A percentile compares a stretch with the other conserved stretches of the same genome.
phyloP scores from a whole-genome alignment of 2,329 filamentous ascomycete genomes.

The Cladosporium sphaerospermum region DNA sequence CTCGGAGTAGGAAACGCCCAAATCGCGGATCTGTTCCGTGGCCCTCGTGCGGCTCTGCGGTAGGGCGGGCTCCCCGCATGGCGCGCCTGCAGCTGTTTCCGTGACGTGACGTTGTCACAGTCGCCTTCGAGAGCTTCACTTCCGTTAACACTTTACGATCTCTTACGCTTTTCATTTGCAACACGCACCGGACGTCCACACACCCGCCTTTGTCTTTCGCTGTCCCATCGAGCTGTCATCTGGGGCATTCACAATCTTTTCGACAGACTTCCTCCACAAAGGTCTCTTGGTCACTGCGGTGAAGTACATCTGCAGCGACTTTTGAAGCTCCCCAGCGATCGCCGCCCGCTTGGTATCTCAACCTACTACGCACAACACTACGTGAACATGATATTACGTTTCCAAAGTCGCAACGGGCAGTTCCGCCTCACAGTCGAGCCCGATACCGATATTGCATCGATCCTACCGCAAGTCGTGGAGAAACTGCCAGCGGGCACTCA shows the following conservation, averaged over 20 bases:
- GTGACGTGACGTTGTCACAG: neutral
- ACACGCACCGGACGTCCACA: too few relatives aligned
- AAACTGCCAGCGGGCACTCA: constrained; percentile 54
- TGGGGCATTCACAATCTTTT: too few relatives aligned
- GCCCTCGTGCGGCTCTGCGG: neutral
- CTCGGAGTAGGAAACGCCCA: neutral
- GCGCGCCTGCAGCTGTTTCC: too few relatives aligned
- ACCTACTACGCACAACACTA: constrained; percentile 1
- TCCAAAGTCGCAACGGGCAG: constrained; percentile 89
- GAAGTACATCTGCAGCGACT: neutral
- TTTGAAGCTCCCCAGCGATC: neutral
- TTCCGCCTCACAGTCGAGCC: constrained; percentile 75
- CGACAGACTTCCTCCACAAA: too few relatives aligned
- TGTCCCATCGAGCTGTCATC: too few relatives aligned
- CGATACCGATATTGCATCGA: constrained; percentile 61
- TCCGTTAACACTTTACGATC: too few relatives aligned
- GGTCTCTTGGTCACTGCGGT: too few relatives aligned
- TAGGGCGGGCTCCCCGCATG: neutral
- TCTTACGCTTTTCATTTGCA: too few relatives aligned
- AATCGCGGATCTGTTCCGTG: too few relatives aligned
- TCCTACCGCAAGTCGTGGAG: constrained; percentile 51
- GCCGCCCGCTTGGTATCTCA: constrained; percentile 4
- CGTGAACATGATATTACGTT: constrained; percentile 69
- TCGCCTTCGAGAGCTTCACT: too few relatives aligned
- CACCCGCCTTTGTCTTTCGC: too few relatives aligned